Conservation (phyloP, 176 grass and related monocot species). For the Avena atlantica region DNA sequence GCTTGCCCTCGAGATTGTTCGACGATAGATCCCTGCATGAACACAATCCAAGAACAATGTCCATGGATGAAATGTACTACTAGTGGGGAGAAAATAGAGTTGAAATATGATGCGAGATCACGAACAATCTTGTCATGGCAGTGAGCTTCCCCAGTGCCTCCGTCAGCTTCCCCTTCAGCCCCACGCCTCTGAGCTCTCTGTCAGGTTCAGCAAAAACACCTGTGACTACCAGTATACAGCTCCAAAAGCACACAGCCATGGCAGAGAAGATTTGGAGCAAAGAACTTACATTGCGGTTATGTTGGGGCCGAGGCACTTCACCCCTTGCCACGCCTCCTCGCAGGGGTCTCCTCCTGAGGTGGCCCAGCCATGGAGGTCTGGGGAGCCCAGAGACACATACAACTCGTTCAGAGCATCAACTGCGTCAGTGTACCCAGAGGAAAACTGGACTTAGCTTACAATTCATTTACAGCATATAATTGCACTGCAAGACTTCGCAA, state of each 20-base stretch:
- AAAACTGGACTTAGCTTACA: neutral
- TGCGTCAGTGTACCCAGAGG: neutral
- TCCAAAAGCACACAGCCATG: neutral
- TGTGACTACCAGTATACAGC: neutral
- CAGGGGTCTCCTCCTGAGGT: constrained; percentile 65
- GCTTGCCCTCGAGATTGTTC: constrained; percentile 45
- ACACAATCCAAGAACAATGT: neutral
- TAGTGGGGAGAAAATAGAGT: neutral
- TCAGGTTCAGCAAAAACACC: constrained; percentile 18
- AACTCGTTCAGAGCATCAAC: constrained; percentile 71
- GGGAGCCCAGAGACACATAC: constrained; percentile 51
- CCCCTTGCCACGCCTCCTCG: constrained; percentile 60
- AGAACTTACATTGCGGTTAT: constrained; percentile 54
- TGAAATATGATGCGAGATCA: neutral
- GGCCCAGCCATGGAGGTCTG: constrained; percentile 60
- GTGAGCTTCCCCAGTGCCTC: constrained; percentile 54
- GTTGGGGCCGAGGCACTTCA: constrained; percentile 55
- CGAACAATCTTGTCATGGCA: constrained; percentile 55
- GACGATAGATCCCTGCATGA: constrained; percentile 59
- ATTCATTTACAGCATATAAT: neutral
- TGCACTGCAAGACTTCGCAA: neutral
- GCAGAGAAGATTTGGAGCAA: neutral
- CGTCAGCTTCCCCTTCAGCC: constrained; percentile 57
- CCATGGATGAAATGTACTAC: neutral
- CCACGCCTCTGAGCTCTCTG: constrained; percentile 58